Percentiles rank a stretch among this genome's conserved stretches.
phyloP scores from a whole-genome alignment of 2,329 filamentous ascomycete species.

The Lanzia echinophila region DNA sequence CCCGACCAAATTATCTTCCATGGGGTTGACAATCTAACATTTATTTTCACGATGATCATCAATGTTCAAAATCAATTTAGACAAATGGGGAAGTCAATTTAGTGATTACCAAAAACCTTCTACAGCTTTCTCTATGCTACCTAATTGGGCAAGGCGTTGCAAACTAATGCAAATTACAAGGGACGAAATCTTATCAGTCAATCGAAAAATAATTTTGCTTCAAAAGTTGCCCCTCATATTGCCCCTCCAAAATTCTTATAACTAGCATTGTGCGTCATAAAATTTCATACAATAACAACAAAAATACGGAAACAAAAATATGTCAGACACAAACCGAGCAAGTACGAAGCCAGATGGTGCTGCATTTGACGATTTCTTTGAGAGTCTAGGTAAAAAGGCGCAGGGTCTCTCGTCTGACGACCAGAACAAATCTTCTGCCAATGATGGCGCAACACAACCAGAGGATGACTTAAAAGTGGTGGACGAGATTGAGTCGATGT shows the following conservation, averaged over 20 bases:
- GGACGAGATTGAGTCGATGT: constrained; percentile 69
- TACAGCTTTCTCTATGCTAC: constrained; percentile 10
- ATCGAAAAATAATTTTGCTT: constrained; percentile 16
- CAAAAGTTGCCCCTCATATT: constrained; percentile 5
- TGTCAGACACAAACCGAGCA: constrained; percentile 38
- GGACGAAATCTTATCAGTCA: constrained; percentile 15
- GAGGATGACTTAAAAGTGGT: constrained; percentile 49
- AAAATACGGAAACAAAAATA: constrained; percentile 24
- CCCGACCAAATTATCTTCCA: no score
- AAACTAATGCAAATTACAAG: neutral
- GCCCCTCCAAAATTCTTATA: constrained; percentile 21
- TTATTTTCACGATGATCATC: no score
- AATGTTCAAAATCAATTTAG: neutral
- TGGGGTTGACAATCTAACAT: no score
- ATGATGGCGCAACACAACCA: constrained; percentile 16
- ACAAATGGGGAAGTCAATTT: neutral
- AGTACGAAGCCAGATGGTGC: constrained; percentile 35
- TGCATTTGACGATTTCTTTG: constrained; percentile 51
- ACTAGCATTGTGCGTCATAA: constrained; percentile 5
- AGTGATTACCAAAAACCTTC: constrained; percentile 6
- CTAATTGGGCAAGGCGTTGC: constrained; percentile 6
- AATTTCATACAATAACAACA: neutral
- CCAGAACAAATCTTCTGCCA: constrained; percentile 24
- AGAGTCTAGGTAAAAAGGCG: constrained; percentile 56
- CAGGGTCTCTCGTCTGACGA: constrained; percentile 40